Evolutionary conservation across 108 stramenopile species (phyloP).

Genomic region (Pseudonitzschia multiseries): DNA sequence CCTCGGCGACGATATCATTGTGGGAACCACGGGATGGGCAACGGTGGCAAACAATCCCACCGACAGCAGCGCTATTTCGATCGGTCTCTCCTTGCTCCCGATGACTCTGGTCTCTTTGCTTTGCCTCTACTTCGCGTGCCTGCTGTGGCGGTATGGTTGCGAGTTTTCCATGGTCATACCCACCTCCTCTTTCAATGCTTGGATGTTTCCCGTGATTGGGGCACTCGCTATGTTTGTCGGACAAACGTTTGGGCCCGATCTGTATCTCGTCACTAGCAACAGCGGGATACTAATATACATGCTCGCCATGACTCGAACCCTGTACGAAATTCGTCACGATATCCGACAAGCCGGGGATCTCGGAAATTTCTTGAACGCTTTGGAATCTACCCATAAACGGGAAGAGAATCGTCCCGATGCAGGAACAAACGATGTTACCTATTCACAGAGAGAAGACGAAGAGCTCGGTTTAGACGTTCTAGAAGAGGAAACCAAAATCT

Average conservation of each 20-base stretch:
- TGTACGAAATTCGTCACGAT: conserved; percentile 38
- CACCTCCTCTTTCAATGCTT: conserved; percentile 27
- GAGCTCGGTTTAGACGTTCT: neutral
- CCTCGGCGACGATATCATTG: conserved; percentile 14
- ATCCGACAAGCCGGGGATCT: conserved; percentile 33
- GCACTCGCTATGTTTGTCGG: conserved; percentile 16
- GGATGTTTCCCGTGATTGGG: conserved; percentile 34
- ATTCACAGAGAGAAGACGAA: neutral
- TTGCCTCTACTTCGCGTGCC: conserved; percentile 30
- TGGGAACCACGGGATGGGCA: conserved; percentile 36
- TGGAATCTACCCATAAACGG: conserved; percentile 18
- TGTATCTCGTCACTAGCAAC: conserved; percentile 27
- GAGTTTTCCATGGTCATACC: conserved; percentile 39
- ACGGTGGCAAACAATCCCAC: conserved; percentile 17
- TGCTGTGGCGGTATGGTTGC: conserved; percentile 40
- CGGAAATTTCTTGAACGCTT: conserved; percentile 33
- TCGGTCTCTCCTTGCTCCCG: conserved; percentile 25
- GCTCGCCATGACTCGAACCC: conserved; percentile 17
- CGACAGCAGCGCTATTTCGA: neutral
- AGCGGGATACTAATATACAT: conserved; percentile 34
- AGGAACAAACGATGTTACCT: neutral
- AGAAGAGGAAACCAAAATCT: too few relatives aligned
- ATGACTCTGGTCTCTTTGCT: conserved; percentile 17
- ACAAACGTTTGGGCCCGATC: conserved; percentile 33
- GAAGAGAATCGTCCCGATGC: neutral